A percentile compares a stretch with the other conserved stretches of the same genome.
Conservation (phyloP, 352 stramenopile genomes). For the Pilasporangium apinafurcum region DNA sequence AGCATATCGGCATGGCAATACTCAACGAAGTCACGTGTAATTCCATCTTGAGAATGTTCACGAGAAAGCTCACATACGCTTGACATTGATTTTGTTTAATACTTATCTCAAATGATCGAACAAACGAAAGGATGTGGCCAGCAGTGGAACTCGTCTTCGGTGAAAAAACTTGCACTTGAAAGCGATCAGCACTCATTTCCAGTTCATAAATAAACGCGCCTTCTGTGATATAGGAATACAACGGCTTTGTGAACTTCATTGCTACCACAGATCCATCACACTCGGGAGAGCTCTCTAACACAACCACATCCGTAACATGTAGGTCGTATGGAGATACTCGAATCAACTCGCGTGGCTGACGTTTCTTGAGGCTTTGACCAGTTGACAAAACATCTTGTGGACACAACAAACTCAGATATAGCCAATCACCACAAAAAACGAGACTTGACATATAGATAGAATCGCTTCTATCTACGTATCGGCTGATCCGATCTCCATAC, state of each 20-base stretch:
- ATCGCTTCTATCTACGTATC: constrained; percentile 15
- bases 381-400: constrained; percentile 6
- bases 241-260: constrained; percentile 9
- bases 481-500: constrained; percentile 21
- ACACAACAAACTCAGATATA: constrained; percentile 46
- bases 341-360: constrained; percentile 14
- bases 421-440: constrained; percentile 23
- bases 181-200: constrained; percentile 18
- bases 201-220: constrained; percentile 52
- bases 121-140: constrained; percentile 8
- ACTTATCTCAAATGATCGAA: constrained; percentile 26
- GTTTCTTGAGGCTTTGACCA: constrained; percentile 2
- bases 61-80: constrained; percentile 24
- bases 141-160: constrained; percentile 2
- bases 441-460: constrained; percentile 44
- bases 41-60: constrained; percentile 24
- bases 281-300: no score
- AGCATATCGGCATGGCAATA: constrained; percentile 21
- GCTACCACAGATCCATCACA: not conserved
- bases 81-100: constrained; percentile 28
- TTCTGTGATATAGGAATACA: constrained; percentile 42
- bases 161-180: constrained; percentile 35
- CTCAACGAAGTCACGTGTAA: constrained; percentile 11
- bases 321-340: constrained; percentile 15
- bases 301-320: constrained; percentile 3